These are phyloP conservation scores for Xylaria sp. DNA, from an alignment of 2,329 filamentous ascomycete genomes.

Conservation along the genomic window DNA sequence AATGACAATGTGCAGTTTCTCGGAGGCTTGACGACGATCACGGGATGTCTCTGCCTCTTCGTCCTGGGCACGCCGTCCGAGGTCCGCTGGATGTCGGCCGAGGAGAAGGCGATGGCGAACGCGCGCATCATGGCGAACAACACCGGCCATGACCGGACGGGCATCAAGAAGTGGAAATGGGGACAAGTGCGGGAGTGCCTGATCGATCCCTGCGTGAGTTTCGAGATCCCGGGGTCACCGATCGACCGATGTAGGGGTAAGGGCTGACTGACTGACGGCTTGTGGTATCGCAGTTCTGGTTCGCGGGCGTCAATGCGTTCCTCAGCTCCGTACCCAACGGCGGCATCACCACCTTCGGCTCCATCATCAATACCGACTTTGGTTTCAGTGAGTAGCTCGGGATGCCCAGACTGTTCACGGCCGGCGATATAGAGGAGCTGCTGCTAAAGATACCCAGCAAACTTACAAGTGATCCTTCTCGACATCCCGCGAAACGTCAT, in stretches of 20 bases:
- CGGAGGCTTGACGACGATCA: conserved; percentile 39
- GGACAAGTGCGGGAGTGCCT: conserved; percentile 41
- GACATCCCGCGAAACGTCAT: conserved; percentile 40
- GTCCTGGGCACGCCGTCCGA: conserved; percentile 43
- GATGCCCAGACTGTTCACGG: neutral
- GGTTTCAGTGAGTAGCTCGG: conserved; percentile 38
- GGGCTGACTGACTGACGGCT: conserved; percentile 2
- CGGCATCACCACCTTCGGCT: conserved; percentile 39
- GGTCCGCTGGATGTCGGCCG: conserved; percentile 40
- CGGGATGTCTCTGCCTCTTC: conserved; percentile 38
- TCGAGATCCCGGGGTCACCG: neutral
- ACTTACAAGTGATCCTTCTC: conserved; percentile 41
- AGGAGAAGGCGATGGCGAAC: conserved; percentile 43
- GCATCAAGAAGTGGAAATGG: conserved; percentile 43
- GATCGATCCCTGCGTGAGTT: conserved; percentile 37
- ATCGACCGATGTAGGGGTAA: too few species aligned
- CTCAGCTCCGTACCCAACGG: conserved; percentile 42
- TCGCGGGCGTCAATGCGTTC: conserved; percentile 42
- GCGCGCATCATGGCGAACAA: conserved; percentile 41
- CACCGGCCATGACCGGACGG: conserved; percentile 42
- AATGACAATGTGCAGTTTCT: conserved; percentile 34
- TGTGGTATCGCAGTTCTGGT: conserved; percentile 38
- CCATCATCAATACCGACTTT: conserved; percentile 40
- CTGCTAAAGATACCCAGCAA: conserved; percentile 27
- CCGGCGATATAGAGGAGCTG: neutral